Evolutionary conservation across 164 flowering plant species (phyloP), one percentile per base, ranked within the genome.

Genomic region (Stephania japonica): DNA sequence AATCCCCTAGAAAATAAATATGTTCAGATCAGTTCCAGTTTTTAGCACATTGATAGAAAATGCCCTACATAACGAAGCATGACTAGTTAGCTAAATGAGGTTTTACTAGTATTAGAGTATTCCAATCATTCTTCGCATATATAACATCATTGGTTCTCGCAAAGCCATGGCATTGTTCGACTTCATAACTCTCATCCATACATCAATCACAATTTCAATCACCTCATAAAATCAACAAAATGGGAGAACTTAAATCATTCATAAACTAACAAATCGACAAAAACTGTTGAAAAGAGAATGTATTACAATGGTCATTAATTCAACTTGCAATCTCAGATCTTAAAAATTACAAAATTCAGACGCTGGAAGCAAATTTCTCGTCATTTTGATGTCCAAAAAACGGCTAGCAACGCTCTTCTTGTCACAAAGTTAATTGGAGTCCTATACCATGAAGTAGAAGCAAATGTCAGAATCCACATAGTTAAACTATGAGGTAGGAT

Each of bases 381-480:
- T 70, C 80, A 73, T 73, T 44, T 42, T 25, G 42, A 47, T 27
- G n/a, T n/a, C n/a, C n/a, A n/a, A n/a, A n/a, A n/a, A n/a, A n/a
- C n/a, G 24, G 32, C 50, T 50, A 69, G 71, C 61, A 21, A 11
- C 49, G 66, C 26, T 59, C 76, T 85, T 87, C 26, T 38, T 78
- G 87, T 87, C 90, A 87, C 87, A 85, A 84, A 6, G 90, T 81
- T 61, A 76, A 70, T 64, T 83, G 78, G 79, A 82, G 73, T 72
- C 90, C 90, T 87, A 87, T 79, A 75, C 16, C 75, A 87, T 62
- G 63, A 76, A 76, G 77, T 67, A 79, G 73, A 80, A 78, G 47
- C 77, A 65, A n/a, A 66, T 63, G 80, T 84, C 78, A 84, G 83
- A 69, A 59, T 42, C 26, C n/a, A 68, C n/a, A 41, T 32, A 32